Evolutionary conservation across 768 basidiomycete species (phyloP).

Genomic region (Strobilomyces confusus): DNA sequence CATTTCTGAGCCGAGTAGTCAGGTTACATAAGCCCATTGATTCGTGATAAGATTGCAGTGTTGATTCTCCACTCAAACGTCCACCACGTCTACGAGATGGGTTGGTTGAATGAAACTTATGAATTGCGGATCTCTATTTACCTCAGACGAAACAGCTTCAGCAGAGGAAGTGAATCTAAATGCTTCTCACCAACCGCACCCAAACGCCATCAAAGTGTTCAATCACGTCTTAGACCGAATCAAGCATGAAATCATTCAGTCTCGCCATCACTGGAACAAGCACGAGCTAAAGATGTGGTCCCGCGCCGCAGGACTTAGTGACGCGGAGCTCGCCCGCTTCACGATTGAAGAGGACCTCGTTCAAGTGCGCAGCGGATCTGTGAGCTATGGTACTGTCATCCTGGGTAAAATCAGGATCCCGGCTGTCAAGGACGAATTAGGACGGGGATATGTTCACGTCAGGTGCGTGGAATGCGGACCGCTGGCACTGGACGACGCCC

Average conservation of each 20-base stretch:
- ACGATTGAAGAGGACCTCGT: constrained; percentile 43
- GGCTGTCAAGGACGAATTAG: constrained; percentile 54
- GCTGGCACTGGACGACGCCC: neutral
- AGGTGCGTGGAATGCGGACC: constrained; percentile 41
- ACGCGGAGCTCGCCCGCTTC: constrained; percentile 51
- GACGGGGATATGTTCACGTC: constrained; percentile 67
- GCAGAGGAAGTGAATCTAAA: constrained; percentile 55
- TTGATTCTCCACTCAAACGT: constrained; percentile 1
- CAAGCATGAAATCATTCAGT: constrained; percentile 62
- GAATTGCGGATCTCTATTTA: constrained; percentile 5
- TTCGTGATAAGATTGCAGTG: constrained; percentile 19
- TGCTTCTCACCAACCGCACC: constrained; percentile 54
- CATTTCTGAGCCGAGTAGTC: constrained; percentile 6
- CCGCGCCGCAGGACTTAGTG: constrained; percentile 48
- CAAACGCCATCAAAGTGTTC: constrained; percentile 66
- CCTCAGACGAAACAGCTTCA: constrained; percentile 42
- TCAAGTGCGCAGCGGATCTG: constrained; percentile 48
- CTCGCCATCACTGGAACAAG: constrained; percentile 66
- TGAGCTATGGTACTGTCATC: constrained; percentile 68
- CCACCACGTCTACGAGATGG: constrained; percentile 19
- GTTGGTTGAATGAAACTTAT: constrained; percentile 15
- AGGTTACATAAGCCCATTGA: constrained; percentile 15
- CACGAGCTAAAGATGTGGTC: constrained; percentile 63
- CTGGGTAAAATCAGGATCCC: constrained; percentile 75
- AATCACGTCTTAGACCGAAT: constrained; percentile 48